Evolutionary conservation across 305 asterid species (phyloP), one percentile per base, ranked within the genome.

Genomic region (Stenogyne calaminthoides): DNA sequence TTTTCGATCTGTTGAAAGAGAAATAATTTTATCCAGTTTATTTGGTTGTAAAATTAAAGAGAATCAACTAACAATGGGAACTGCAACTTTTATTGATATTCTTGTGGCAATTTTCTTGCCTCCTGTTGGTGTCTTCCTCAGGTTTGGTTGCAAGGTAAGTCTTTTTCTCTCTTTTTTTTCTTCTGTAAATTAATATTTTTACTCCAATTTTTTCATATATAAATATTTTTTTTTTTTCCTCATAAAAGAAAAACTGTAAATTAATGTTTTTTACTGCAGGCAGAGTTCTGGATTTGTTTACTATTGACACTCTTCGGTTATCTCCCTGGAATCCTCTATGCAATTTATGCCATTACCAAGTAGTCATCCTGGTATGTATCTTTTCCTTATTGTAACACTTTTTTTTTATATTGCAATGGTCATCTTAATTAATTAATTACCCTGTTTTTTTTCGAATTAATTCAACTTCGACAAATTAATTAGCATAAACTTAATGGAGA

Each of bases 51-150:
- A 27, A 49, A 27, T 25, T n/a, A 16, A 40, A 16, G 8, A 32
- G 8, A 11, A 16, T 3, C 0, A 4, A 51, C 7, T 3, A 4
- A 51, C 7, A 44, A 69, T 54, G 64, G 80, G 82, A 0, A 62
- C 87, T 36, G 84, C 86, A 5, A 89, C 80, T 58, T 89, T 64
- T 40, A 1, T 89, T 18, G 92, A 87, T 49, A 87, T 89, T 71
- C 3, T 89, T 19, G 14, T 88, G 73, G 96, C 96, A 42, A 89
- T 89, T 76, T 62, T 89, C 49, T 71, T 89, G 82, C 96, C 96
- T 56, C 96, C 96, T 0, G 91, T 88, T 14, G 91, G 93, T 34
- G 93, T 89, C 27, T 87, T 88, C 88, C 86, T 85, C 73, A 88
- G 77, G 74, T 87, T 68, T 42, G 96, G 91, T 78, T 88, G 92